Conservation (phyloP, 2,329 filamentous ascomycete species). For the Nectriaceae sp. region DNA sequence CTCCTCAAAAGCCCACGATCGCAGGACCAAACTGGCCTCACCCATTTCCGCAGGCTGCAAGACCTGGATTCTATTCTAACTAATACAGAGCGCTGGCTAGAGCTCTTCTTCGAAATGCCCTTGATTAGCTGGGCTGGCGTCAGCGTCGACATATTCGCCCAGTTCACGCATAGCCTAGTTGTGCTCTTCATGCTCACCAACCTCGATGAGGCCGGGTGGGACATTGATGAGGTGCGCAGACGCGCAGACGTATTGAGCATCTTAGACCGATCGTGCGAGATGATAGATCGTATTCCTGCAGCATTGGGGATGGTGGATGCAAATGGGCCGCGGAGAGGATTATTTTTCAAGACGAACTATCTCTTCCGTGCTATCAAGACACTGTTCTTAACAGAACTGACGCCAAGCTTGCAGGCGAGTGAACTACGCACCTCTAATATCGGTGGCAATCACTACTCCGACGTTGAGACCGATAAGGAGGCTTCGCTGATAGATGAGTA, state of each 20-base stretch:
- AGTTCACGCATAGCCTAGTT: slow-evolving; percentile 14
- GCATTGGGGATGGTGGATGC: slow-evolving; percentile 10
- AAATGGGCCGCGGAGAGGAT: slow-evolving; percentile 5
- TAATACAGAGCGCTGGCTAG: slow-evolving; percentile 9
- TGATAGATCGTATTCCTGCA: slow-evolving; percentile 1
- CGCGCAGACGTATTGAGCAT: slow-evolving; percentile 13
- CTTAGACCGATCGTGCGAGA: slow-evolving; percentile 10
- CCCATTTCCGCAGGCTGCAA: slow-evolving; percentile 8
- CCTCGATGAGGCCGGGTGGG: slow-evolving; percentile 12
- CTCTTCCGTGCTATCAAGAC: slow-evolving; percentile 15
- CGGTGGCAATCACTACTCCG: too few species aligned
- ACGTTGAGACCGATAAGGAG: neutral
- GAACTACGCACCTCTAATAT: neutral
- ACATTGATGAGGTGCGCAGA: slow-evolving; percentile 8
- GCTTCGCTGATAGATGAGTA: slow-evolving; percentile 5
- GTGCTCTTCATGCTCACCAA: slow-evolving; percentile 17
- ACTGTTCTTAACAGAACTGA: slow-evolving; percentile 13
- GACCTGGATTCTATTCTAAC: slow-evolving; percentile 11
- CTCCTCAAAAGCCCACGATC: slow-evolving; percentile 1
- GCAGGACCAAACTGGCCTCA: neutral
- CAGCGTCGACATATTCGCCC: slow-evolving; percentile 17
- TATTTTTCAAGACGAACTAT: slow-evolving; percentile 10
- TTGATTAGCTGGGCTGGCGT: slow-evolving; percentile 12
- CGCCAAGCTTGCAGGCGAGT: neutral
- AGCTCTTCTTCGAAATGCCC: slow-evolving; percentile 2